A percentile compares a stretch with the other conserved stretches of the same genome.
These are phyloP conservation scores for Danielozyma ontarioensis DNA, from an alignment of 805 yeast genomes.

Conservation along the genomic window DNA sequence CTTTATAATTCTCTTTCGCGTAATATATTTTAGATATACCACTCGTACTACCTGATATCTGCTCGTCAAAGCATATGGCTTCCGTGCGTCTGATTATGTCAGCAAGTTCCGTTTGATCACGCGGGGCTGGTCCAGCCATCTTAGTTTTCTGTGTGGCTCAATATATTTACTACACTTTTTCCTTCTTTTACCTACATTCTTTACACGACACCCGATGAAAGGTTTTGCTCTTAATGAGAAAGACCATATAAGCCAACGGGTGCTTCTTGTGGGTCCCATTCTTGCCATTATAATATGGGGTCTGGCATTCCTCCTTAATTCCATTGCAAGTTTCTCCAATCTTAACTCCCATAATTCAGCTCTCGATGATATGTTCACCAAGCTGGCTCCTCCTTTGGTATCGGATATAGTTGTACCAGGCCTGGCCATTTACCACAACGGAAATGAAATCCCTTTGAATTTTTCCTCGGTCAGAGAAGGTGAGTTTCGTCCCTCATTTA, in stretches of 20 bases:
- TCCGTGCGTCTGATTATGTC: too few species aligned
- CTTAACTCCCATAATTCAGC: not conserved
- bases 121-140: too few species aligned
- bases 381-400: not conserved
- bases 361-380: not conserved
- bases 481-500: constrained; percentile 47
- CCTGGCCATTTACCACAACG: constrained; percentile 3
- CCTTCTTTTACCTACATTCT: too few species aligned
- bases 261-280: not conserved
- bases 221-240: too few species aligned
- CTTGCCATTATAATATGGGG: not conserved
- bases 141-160: too few species aligned
- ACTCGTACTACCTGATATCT: too few species aligned
- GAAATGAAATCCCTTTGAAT: constrained; percentile 23
- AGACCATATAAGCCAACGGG: not conserved
- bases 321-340: not conserved
- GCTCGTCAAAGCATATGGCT: too few species aligned
- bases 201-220: too few species aligned
- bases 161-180: too few species aligned
- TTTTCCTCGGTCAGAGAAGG: constrained; percentile 43
- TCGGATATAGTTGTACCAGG: constrained; percentile 5
- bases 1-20: too few species aligned
- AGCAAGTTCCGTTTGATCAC: too few species aligned
- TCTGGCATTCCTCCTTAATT: not conserved
- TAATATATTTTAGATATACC: too few species aligned